These are phyloP conservation scores for Ceriops zippeliana DNA, from an alignment of 345 rosid genomes.

Conservation along the genomic window DNA sequence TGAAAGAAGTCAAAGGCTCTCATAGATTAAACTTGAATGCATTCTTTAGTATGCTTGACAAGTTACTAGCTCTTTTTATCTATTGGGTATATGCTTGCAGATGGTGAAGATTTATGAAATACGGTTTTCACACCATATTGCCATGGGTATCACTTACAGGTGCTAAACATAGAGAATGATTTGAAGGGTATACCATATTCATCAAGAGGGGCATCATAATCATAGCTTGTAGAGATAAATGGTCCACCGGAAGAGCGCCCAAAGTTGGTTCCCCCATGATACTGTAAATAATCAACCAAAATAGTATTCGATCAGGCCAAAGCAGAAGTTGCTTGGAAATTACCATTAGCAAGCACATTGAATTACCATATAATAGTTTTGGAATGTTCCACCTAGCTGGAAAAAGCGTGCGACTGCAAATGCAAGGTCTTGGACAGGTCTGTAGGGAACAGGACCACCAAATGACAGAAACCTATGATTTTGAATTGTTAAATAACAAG, in stretches of 20 bases:
- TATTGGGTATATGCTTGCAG: too few relatives aligned
- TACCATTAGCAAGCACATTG: neutral
- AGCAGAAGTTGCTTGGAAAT: neutral
- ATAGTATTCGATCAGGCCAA: constrained; percentile 10
- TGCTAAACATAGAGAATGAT: neutral
- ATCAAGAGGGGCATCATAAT: constrained; percentile 95
- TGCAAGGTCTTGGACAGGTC: constrained; percentile 89
- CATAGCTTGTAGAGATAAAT: constrained; percentile 86
- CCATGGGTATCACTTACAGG: neutral
- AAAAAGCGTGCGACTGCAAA: constrained; percentile 88
- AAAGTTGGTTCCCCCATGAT: constrained; percentile 97
- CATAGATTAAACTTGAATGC: neutral
- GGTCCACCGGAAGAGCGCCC: constrained; percentile 84
- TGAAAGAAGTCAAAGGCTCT: neutral
- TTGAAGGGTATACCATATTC: constrained; percentile 66
- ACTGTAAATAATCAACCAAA: constrained; percentile 42
- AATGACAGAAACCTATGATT: constrained; percentile 62
- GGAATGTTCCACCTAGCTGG: constrained; percentile 95
- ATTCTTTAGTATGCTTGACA: neutral
- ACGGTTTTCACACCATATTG: too few relatives aligned
- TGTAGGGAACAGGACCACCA: constrained; percentile 79
- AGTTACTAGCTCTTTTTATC: neutral
- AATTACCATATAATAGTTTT: constrained; percentile 91
- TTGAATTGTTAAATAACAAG: constrained; percentile 9
- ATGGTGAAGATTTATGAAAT: too few relatives aligned